A percentile compares a stretch with the other conserved stretches of the same genome.
These are phyloP conservation scores for Candida bentonensis DNA, from an alignment of 805 yeast genomes.

Conservation along the genomic window DNA sequence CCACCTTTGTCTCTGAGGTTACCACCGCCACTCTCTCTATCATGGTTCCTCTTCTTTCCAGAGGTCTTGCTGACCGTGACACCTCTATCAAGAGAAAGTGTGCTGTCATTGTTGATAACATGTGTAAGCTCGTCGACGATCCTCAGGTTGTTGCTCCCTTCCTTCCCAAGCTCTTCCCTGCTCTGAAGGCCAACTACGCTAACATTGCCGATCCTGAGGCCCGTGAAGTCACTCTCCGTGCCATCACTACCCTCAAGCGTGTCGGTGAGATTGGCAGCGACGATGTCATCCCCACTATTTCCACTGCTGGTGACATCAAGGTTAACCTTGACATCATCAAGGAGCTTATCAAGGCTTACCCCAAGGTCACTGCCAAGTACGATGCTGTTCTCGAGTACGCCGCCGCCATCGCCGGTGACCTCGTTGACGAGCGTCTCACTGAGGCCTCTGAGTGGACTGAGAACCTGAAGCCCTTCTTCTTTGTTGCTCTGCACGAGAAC, in stretches of 20 bases:
- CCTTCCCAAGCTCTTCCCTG: constrained; percentile 89
- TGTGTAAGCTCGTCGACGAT: constrained; percentile 99
- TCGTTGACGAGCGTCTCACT: constrained; percentile 93
- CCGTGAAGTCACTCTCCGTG: constrained; percentile 95
- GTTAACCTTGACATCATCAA: constrained; percentile 78
- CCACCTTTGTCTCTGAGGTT: constrained; percentile 98
- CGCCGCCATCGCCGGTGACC: constrained; percentile 96
- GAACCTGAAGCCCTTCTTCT: constrained; percentile 83
- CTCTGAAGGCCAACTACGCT: constrained; percentile 83
- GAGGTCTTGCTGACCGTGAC: constrained; percentile 99
- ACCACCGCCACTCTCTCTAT: constrained; percentile 98
- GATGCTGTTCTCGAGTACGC: constrained; percentile 62
- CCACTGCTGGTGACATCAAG: constrained; percentile 93
- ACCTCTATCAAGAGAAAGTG: constrained; percentile 99
- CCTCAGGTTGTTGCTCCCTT: constrained; percentile 99
- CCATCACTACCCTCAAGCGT: constrained; percentile 92
- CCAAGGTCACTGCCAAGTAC: constrained; percentile 60
- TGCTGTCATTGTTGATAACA: constrained; percentile 98
- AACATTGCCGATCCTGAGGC: constrained; percentile 99
- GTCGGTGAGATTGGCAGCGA: constrained; percentile 92
- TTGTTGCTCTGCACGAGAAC: constrained; percentile 88
- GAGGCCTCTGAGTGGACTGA: constrained; percentile 87
- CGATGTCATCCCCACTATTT: constrained; percentile 89
- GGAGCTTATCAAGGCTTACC: constrained; percentile 53
- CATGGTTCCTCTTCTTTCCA: constrained; percentile 96